Conservation (phyloP, 2,329 filamentous ascomycete species). For the Colletotrichum sp. region DNA sequence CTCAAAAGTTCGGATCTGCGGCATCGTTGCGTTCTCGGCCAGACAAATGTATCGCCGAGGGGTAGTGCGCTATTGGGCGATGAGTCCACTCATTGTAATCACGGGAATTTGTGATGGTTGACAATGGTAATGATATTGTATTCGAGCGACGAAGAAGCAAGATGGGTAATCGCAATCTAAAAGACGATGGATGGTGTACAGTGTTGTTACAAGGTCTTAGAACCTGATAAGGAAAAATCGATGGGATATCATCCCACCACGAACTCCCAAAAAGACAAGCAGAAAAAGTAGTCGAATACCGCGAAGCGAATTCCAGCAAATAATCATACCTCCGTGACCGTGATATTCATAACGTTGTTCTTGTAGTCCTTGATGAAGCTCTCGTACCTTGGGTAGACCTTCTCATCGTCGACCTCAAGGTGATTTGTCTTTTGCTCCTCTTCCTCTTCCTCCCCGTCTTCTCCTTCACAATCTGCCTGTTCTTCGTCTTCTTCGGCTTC, state of each 20-base stretch:
- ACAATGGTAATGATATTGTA: not conserved
- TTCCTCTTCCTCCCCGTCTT: not conserved
- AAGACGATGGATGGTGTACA: not conserved
- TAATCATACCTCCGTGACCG: constrained; percentile 2
- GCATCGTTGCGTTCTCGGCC: not conserved
- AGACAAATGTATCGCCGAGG: not conserved
- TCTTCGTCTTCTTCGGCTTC: not conserved
- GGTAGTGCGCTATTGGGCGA: not conserved
- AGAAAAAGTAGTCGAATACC: not conserved
- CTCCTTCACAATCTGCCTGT: not conserved
- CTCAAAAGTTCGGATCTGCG: not conserved
- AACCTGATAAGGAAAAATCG: not conserved
- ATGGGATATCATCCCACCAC: not conserved
- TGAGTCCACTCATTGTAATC: not conserved
- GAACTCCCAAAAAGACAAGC: not conserved
- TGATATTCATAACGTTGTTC: constrained; percentile 8
- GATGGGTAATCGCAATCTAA: not conserved
- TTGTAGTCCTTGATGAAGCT: constrained; percentile 19
- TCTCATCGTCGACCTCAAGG: not conserved
- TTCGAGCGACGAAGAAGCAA: not conserved
- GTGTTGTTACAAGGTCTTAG: not conserved
- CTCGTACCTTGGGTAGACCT: constrained; percentile 13
- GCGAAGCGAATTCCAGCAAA: not conserved
- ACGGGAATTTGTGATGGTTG: not conserved
- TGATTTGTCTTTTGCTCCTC: not conserved